These are phyloP conservation scores for Ampelocalamus luodianensis DNA, from an alignment of 176 grass and related monocot species.

Conservation along the genomic window DNA sequence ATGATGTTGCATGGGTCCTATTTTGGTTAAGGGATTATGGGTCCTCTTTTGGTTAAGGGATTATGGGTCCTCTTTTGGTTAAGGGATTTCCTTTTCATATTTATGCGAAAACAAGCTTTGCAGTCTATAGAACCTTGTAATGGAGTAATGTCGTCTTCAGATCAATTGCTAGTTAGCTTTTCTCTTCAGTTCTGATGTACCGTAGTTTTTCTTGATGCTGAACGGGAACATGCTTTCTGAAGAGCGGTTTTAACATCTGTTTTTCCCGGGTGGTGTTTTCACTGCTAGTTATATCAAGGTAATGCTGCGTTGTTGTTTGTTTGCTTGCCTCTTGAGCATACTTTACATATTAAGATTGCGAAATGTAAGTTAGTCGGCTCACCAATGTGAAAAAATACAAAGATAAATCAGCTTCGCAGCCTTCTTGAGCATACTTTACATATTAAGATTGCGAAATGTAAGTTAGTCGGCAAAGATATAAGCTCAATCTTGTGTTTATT, in stretches of 20 bases:
- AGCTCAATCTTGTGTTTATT: neutral
- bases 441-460: neutral
- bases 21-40: slow-evolving; percentile 38
- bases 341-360: neutral
- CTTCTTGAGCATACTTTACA: neutral
- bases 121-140: neutral
- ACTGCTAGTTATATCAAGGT: too few species aligned
- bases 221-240: neutral
- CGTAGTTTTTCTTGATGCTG: neutral
- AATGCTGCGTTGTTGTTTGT: neutral
- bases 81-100: neutral
- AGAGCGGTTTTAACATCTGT: too few species aligned
- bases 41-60: slow-evolving; percentile 33
- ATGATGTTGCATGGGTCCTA: slow-evolving; percentile 40
- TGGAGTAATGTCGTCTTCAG: neutral
- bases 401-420: too few species aligned
- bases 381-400: too few species aligned
- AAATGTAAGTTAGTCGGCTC: too few species aligned
- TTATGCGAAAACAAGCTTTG: slow-evolving; percentile 24
- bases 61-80: slow-evolving; percentile 42
- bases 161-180: neutral
- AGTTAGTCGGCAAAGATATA: too few species aligned
- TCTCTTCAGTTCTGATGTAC: neutral
- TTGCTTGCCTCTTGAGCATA: neutral
- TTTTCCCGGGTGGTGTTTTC: neutral